phyloP scores from a whole-genome alignment of 2,329 filamentous ascomycete species.

The Gaeumannomyces tritici region DNA sequence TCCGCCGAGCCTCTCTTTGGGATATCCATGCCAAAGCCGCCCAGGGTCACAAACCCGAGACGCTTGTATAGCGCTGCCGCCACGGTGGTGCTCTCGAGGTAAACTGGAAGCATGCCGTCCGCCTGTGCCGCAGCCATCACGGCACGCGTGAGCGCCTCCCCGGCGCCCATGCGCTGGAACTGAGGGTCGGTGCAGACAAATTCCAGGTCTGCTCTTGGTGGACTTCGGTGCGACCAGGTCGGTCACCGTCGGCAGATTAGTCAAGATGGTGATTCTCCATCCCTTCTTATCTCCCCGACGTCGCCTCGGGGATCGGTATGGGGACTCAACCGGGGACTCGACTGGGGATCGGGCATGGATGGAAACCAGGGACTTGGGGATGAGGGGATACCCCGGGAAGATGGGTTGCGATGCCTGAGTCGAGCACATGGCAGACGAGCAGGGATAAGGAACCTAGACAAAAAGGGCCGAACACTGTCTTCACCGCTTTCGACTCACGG shows the following conservation, averaged over 20 bases:
- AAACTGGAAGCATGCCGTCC: constrained; percentile 20
- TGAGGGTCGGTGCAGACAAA: constrained; percentile 28
- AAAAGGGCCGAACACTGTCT: not conserved
- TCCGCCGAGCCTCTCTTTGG: constrained; percentile 12
- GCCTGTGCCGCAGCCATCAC: constrained; percentile 22
- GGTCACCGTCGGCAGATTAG: constrained; percentile 1
- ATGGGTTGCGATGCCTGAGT: not conserved
- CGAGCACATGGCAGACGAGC: not conserved
- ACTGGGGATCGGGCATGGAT: not conserved
- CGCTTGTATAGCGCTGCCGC: constrained; percentile 27
- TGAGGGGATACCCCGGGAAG: not conserved
- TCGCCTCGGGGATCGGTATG: not conserved
- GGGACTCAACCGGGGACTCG: not conserved
- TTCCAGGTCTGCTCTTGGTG: constrained; percentile 19
- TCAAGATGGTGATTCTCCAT: not conserved
- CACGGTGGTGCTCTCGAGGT: constrained; percentile 28
- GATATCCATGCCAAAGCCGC: constrained; percentile 24
- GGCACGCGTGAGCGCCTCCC: constrained; percentile 19
- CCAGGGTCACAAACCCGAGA: constrained; percentile 23
- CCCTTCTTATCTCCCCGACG: not conserved
- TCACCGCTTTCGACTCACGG: constrained; percentile 20
- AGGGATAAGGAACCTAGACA: no score
- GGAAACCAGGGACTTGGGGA: not conserved
- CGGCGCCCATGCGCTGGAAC: constrained; percentile 24
- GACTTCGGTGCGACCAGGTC: not conserved